A percentile compares a stretch with the other conserved stretches of the same genome.
phyloP scores from a whole-genome alignment of 2,329 filamentous ascomycete genomes.

The Coniochaeta hoffmannii region DNA sequence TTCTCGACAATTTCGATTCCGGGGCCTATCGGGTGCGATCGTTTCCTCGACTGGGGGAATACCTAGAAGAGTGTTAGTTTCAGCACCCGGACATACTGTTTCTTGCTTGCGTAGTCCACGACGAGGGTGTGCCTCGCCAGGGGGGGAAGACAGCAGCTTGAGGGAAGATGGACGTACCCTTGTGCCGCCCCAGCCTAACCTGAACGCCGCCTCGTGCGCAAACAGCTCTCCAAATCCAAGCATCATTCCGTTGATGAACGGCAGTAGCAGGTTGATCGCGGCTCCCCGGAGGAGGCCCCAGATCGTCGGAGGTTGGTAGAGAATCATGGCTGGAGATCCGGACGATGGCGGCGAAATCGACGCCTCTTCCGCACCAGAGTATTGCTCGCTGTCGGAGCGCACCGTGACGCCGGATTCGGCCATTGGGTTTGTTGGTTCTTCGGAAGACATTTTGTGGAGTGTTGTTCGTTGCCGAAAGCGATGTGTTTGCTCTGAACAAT shows the following conservation, averaged over 20 bases:
- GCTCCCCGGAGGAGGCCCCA: conserved; percentile 82
- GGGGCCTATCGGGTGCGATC: conserved; percentile 63
- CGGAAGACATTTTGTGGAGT: conserved; percentile 44
- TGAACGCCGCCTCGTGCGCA: conserved; percentile 89
- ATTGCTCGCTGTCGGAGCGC: conserved; percentile 76
- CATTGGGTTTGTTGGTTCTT: conserved; percentile 46
- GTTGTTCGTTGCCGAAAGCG: not conserved
- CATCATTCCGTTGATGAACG: conserved; percentile 98
- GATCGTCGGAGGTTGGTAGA: conserved; percentile 83
- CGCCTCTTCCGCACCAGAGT: conserved; percentile 56
- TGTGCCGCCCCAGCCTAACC: conserved; percentile 87
- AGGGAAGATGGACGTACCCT: conserved; percentile 57
- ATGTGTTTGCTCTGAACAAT: not conserved
- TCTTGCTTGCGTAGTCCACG: not conserved
- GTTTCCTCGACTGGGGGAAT: conserved; percentile 53
- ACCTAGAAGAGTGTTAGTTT: conserved; percentile 31
- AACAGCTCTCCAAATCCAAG: conserved; percentile 94
- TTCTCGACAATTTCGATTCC: conserved; percentile 73
- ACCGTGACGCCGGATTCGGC: conserved; percentile 70
- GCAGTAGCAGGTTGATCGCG: conserved; percentile 90
- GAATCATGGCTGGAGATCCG: conserved; percentile 61
- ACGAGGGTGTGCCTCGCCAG: not conserved
- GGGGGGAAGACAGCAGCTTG: not conserved
- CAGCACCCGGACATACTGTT: not conserved
- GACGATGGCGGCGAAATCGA: conserved; percentile 55